A percentile compares a stretch with the other conserved stretches of the same genome.
phyloP scores from a whole-genome alignment of 768 basidiomycete species.

The Inosperma sp. region DNA sequence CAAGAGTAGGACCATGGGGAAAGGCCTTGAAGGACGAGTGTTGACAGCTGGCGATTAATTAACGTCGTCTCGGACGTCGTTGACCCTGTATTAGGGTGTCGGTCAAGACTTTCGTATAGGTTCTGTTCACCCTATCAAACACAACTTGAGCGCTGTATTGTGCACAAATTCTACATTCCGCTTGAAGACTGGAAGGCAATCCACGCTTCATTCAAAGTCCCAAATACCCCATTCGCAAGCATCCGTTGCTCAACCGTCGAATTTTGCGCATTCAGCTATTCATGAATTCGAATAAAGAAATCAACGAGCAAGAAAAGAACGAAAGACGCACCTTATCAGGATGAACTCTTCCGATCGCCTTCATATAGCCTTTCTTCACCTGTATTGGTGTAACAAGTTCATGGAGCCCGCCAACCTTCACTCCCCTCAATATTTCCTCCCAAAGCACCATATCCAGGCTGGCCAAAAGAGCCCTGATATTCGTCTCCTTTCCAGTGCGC shows the following conservation, averaged over 20 bases:
- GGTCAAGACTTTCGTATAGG: no score
- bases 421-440: constrained; percentile 66
- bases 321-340: constrained; percentile 83
- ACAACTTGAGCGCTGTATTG: no score
- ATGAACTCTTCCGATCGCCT: constrained; percentile 88
- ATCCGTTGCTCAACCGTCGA: constrained; percentile 92
- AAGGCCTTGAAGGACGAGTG: no score
- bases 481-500: constrained; percentile 88
- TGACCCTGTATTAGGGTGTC: no score
- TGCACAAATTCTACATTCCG: background rate
- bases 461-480: constrained; percentile 84
- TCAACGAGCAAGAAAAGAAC: constrained; percentile 5
- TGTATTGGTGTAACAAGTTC: constrained; percentile 80
- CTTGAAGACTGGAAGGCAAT: constrained; percentile 57
- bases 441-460: constrained; percentile 83
- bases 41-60: no score
- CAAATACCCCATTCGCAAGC: constrained; percentile 93
- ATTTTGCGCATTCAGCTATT: constrained; percentile 67
- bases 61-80: no score
- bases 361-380: constrained; percentile 88
- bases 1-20: no score
- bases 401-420: constrained; percentile 72
- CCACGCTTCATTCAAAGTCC: constrained; percentile 86
- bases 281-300: background rate
- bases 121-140: no score